Percentiles rank a stretch among this genome's conserved stretches.
Conservation (phyloP, 768 basidiomycete species). For the Tricholoma sp. region DNA sequence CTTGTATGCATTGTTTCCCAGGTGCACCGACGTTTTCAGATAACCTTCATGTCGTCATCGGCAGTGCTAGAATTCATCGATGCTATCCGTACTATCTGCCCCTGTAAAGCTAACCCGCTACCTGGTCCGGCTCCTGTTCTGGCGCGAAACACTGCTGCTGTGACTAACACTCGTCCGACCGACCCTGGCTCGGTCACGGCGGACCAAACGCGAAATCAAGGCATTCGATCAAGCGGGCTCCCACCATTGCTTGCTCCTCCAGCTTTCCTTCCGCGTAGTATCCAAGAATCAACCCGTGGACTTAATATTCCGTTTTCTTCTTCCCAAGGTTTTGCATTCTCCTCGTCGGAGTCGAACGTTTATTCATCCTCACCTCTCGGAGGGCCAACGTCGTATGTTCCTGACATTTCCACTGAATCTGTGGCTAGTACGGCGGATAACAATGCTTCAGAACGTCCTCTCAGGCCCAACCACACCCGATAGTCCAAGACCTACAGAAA, state of each 20-base stretch:
- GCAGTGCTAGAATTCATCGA: constrained; percentile 56
- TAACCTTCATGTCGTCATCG: constrained; percentile 51
- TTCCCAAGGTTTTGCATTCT: constrained; percentile 3
- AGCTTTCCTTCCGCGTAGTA: background rate
- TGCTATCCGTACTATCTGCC: constrained; percentile 62
- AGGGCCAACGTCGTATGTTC: background rate
- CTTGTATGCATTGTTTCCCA: constrained; percentile 20
- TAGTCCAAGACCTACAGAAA: constrained; percentile 7
- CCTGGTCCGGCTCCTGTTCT: constrained; percentile 3
- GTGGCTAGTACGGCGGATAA: background rate
- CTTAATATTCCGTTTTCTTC: constrained; percentile 8
- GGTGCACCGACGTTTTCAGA: constrained; percentile 73
- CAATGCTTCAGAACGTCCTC: background rate
- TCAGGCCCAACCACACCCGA: background rate
- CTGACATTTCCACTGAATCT: background rate
- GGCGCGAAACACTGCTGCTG: background rate
- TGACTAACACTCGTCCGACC: background rate
- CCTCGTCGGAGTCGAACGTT: constrained; percentile 1
- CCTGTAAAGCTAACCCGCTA: constrained; percentile 60
- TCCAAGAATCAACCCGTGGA: background rate
- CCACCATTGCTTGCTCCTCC: constrained; percentile 2
- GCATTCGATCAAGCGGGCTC: constrained; percentile 5
- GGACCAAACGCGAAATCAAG: background rate
- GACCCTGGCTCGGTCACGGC: background rate
- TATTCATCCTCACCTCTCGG: constrained; percentile 5